These are phyloP conservation scores for Azolla pinnata DNA, from an alignment of 75 land plant species.

Conservation along the genomic window DNA sequence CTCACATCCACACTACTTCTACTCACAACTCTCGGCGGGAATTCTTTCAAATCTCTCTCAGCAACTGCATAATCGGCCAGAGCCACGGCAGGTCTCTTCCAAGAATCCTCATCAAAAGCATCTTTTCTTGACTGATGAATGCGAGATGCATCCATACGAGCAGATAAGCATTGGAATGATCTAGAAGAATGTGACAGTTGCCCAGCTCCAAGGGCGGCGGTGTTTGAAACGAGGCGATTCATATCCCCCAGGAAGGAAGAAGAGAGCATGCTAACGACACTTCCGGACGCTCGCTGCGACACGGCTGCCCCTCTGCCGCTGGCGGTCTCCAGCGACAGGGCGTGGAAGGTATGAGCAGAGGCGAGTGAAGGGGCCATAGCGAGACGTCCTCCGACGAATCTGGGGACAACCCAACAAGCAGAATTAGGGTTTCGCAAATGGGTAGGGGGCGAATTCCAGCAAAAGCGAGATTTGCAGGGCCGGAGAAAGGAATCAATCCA, in stretches of 20 bases:
- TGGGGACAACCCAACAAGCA: too few species aligned
- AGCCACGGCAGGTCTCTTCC: constrained; percentile 1
- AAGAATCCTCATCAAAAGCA: too few species aligned
- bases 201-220: neutral
- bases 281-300: neutral
- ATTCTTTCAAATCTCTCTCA: neutral
- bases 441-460: too few species aligned
- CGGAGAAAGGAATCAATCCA: too few species aligned
- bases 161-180: neutral
- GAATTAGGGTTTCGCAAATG: too few species aligned
- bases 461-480: too few species aligned
- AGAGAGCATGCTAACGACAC: neutral
- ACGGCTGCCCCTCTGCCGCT: neutral
- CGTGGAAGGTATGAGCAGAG: neutral
- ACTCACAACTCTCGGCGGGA: neutral
- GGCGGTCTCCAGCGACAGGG: neutral
- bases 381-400: too few species aligned
- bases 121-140: neutral
- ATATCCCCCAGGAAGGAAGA: neutral
- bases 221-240: neutral
- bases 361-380: neutral
- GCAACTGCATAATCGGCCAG: constrained; percentile 6
- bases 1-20: neutral
- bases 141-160: neutral
- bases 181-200: constrained; percentile 1